phyloP scores from a whole-genome alignment of 2,329 filamentous ascomycete species.

The Sporothrix euskadiensis region DNA sequence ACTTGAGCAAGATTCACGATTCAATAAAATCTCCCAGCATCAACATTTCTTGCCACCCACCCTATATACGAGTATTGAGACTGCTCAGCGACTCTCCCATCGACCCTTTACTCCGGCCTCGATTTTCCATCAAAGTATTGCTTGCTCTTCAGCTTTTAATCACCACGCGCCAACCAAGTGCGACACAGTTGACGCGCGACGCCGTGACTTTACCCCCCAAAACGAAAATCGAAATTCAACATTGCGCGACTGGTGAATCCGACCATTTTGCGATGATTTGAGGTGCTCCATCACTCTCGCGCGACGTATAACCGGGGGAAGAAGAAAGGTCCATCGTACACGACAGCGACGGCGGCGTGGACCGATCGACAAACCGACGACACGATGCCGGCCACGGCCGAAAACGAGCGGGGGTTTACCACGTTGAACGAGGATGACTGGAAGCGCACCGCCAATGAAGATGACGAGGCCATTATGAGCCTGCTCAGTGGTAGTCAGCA shows the following conservation, averaged over 20 bases:
- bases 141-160: too few relatives aligned
- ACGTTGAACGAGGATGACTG: constrained; percentile 44
- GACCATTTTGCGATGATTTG: constrained; percentile 13
- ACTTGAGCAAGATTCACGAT: constrained; percentile 9
- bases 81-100: too few relatives aligned
- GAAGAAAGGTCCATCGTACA: not conserved
- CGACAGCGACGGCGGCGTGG: not conserved
- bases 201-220: not conserved
- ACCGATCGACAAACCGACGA: not conserved
- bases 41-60: not conserved
- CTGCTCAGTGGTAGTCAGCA: constrained; percentile 48
- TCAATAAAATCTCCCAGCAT: not conserved
- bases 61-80: not conserved
- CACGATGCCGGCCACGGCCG: constrained; percentile 25
- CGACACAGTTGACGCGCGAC: not conserved
- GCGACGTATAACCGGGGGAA: not conserved
- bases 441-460: constrained; percentile 49
- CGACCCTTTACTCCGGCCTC: not conserved
- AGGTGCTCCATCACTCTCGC: not conserved
- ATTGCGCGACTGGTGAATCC: not conserved
- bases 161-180: not conserved
- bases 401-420: constrained; percentile 36
- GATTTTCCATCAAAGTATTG: not conserved
- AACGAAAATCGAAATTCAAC: not conserved
- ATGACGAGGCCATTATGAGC: constrained; percentile 51